Conservation (phyloP, 805 yeast genomes). For the Ogataea parapolymorpha region DNA sequence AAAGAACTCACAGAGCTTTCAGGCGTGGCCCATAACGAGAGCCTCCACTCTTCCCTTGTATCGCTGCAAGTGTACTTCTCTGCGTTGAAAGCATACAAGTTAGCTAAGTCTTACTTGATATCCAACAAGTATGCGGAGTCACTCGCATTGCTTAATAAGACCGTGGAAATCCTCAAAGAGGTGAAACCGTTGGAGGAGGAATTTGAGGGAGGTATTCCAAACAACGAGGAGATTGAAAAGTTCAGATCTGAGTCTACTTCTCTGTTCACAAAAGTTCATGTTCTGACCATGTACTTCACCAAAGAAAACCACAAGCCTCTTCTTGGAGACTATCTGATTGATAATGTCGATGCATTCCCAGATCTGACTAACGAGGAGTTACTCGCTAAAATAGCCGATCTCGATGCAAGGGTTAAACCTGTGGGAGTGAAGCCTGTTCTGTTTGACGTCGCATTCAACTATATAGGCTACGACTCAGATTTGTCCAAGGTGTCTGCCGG, state of each 20-base stretch:
- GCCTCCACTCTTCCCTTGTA: conserved; percentile 51
- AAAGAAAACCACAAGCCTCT: conserved; percentile 4
- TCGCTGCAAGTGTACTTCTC: conserved; percentile 46
- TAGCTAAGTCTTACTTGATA: conserved; percentile 45
- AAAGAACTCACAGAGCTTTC: conserved; percentile 73
- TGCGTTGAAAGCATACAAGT: conserved; percentile 39
- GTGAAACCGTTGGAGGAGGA: conserved; percentile 21
- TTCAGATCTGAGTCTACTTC: conserved; percentile 23
- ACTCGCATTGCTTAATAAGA: conserved; percentile 40
- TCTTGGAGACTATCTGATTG: conserved; percentile 27
- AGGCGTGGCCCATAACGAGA: conserved; percentile 87
- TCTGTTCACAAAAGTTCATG: conserved; percentile 35
- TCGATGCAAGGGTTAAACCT: conserved; percentile 45
- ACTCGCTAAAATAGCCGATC: conserved; percentile 31
- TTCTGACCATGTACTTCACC: conserved; percentile 45
- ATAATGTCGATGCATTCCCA: conserved; percentile 30
- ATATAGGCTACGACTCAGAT: conserved; percentile 49
- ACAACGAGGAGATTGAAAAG: conserved; percentile 30
- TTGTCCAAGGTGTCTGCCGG: conserved; percentile 10
- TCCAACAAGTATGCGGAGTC: conserved; percentile 44
- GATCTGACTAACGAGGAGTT: conserved; percentile 27
- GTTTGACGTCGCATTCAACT: conserved; percentile 87
- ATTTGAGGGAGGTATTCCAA: conserved; percentile 43
- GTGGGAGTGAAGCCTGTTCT: conserved; percentile 82
- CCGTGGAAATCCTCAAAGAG: conserved; percentile 19